Base-by-base conservation (phyloP, 345 rosid genomes). In the Excoecaria agallocha region DNA sequence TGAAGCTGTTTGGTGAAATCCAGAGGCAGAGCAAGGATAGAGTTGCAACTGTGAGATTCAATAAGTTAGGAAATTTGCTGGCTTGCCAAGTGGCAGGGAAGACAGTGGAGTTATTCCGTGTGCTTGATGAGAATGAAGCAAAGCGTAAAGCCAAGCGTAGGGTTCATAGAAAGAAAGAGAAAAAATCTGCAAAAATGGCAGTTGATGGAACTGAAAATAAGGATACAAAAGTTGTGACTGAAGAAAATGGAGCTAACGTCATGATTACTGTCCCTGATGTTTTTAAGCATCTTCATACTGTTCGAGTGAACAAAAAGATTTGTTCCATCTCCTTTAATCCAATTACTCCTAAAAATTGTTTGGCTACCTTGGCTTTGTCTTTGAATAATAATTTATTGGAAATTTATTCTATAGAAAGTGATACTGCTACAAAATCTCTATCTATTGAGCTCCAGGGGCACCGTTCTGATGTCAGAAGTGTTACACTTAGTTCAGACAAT, bases 51-150 rank as follows among this genome's bases (percentile, higher is more conserved):
- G 90, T 94, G 71, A 89, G 96, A 76, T 94, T 85, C 83, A 89
- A 85, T 74, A 80, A 78, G 79, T 84, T 86, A 3, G 98, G 98
- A 69, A 87, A 75, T 83, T 83, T 94, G 77, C 84, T 94, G 77
- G 98, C 94, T 77, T 94, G 96, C 79, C 98, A 94, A 84, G 83
- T 85, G 81, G 98, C 96, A 4, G 98, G 98, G 24, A 94, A 93
- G 83, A 89, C 86, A 24, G 86, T 91, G 70, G 96, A 94, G 64
- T 71, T 94, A 71, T 94, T 84, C 82, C 75, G 74, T 49, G 90
- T 92, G 19, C 81, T 94, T 68, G 92, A 87, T 84, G 93, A 87
- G 72, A 83, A 84, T n/a, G 92, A 91, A 84, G 92, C 98, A 37
- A 92, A 88, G 83, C 85, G 82, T 77, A 94, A 92, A 81, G 91